phyloP scores from a whole-genome alignment of 2,329 filamentous ascomycete species.

The Byssoonygena ceratinophila region DNA sequence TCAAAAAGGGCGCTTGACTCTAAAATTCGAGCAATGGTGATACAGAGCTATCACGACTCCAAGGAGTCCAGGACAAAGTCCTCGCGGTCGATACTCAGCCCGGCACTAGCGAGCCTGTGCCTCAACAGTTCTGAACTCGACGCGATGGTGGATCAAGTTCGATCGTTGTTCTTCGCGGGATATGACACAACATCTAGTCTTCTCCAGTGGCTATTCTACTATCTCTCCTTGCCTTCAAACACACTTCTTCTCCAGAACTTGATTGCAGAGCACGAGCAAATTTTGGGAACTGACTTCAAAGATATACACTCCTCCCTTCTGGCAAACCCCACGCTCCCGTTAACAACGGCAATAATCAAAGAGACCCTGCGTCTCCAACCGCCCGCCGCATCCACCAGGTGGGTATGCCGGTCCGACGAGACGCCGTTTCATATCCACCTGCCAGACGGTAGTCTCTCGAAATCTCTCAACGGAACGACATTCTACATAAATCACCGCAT shows the following conservation, averaged over 20 bases:
- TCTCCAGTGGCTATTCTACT: constrained; percentile 19
- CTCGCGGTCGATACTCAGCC: not conserved
- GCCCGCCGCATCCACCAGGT: constrained; percentile 24
- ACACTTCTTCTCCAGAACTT: constrained; percentile 29
- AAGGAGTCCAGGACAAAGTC: not conserved
- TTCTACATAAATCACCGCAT: constrained; percentile 1
- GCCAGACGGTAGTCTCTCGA: not conserved
- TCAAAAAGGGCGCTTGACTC: not conserved
- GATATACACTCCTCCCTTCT: constrained; percentile 28
- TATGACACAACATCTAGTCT: constrained; percentile 29
- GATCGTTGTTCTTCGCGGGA: constrained; percentile 28
- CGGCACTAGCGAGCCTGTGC: not conserved
- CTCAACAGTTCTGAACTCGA: not conserved
- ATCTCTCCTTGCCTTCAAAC: constrained; percentile 21
- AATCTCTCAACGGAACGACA: not conserved
- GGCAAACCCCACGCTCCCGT: constrained; percentile 38
- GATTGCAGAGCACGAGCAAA: constrained; percentile 43
- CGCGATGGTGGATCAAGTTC: constrained; percentile 20
- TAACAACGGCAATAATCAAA: constrained; percentile 45
- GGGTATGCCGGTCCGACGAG: constrained; percentile 9
- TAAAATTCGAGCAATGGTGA: not conserved
- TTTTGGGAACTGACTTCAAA: constrained; percentile 40
- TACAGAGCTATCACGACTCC: not conserved
- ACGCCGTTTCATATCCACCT: not conserved
- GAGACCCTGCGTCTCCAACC: constrained; percentile 44